Evolutionary conservation across 129 eudicot species (phyloP).

Genomic region (Logfia minima): DNA sequence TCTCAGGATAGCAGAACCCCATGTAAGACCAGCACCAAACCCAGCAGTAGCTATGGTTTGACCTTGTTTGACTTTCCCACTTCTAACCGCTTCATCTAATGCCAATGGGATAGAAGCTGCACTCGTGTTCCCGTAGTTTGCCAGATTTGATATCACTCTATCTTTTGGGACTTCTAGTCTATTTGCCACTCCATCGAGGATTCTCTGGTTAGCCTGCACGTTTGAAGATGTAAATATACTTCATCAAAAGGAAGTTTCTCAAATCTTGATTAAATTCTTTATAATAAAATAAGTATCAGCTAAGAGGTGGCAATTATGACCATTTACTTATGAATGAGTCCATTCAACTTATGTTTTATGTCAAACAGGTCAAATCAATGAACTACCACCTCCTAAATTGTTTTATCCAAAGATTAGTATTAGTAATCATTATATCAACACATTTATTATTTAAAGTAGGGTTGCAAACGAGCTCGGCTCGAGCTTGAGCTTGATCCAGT

Average conservation of each 20-base stretch:
- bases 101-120: conserved; percentile 96
- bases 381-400: neutral
- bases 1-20: conserved; percentile 93
- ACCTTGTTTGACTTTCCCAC: conserved; percentile 86
- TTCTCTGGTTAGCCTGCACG: conserved; percentile 92
- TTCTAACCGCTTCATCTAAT: conserved; percentile 88
- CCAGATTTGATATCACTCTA: conserved; percentile 78
- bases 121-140: conserved; percentile 86
- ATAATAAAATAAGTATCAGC: neutral
- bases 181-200: conserved; percentile 84
- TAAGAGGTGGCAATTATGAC: neutral
- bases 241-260: neutral
- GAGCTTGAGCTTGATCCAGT: no score
- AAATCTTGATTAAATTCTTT: neutral
- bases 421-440: neutral
- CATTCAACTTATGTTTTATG: neutral
- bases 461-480: no score
- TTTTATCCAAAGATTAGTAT: neutral
- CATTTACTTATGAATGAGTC: neutral
- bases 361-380: neutral
- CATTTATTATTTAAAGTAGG: neutral
- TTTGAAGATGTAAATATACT: neutral
- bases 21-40: conserved; percentile 94
- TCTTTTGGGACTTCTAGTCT: conserved; percentile 77
- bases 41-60: conserved; percentile 91